A percentile compares a stretch with the other conserved stretches of the same genome.
Evolutionary conservation across 2,329 filamentous ascomycete species (phyloP).

Genomic region (Talaromyces islandicus): DNA sequence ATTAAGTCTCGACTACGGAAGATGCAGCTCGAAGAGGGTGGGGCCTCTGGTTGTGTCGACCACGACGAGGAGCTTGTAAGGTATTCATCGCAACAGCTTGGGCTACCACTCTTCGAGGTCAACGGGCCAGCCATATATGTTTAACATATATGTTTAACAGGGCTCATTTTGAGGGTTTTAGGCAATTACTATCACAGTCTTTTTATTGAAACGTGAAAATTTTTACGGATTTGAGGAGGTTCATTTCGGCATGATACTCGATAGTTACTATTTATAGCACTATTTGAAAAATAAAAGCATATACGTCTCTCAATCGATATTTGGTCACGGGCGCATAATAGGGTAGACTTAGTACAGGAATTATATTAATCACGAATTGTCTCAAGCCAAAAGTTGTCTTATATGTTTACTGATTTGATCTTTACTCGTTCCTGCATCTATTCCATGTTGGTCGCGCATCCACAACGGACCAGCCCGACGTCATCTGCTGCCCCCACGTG

Average conservation of each 20-base stretch:
- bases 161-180: too few relatives aligned
- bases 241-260: neutral
- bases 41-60: conserved; percentile 4
- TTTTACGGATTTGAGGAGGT: neutral
- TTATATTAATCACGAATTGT: neutral
- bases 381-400: too few relatives aligned
- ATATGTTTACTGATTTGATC: neutral
- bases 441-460: too few relatives aligned
- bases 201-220: neutral
- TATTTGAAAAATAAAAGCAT: neutral
- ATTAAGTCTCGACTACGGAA: conserved; percentile 29
- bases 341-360: neutral
- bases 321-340: neutral
- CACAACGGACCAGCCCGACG: neutral
- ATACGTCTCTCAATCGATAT: neutral
- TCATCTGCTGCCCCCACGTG: neutral
- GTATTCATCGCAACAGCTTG: conserved; percentile 18
- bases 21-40: conserved; percentile 19
- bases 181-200: neutral
- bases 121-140: conserved; percentile 16
- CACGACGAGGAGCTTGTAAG: conserved; percentile 18
- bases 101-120: conserved; percentile 25
- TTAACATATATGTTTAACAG: neutral
- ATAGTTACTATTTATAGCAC: neutral
- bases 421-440: neutral